phyloP scores from a whole-genome alignment of 2,329 filamentous ascomycete species.

The Cercospora beticola region DNA sequence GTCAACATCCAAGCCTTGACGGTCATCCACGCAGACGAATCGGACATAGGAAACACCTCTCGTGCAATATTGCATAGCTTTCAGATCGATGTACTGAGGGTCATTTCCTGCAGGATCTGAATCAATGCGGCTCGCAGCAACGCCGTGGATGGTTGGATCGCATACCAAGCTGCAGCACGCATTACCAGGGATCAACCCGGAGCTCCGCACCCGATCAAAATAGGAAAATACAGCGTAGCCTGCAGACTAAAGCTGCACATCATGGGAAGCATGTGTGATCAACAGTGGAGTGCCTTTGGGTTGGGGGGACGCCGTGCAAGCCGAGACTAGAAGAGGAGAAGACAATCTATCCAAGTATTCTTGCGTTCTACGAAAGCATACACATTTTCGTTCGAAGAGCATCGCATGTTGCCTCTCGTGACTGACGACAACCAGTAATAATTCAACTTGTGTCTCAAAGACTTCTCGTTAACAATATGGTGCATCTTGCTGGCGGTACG shows the following conservation, averaged over 20 bases:
- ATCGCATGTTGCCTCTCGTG: too few species aligned
- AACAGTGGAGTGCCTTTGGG: background rate
- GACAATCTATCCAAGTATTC: too few species aligned
- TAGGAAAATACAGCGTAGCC: background rate
- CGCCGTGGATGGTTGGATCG: too few species aligned
- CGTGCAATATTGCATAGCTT: background rate
- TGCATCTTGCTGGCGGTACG: too few species aligned
- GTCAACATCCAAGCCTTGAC: too few species aligned
- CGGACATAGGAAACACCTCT: too few species aligned
- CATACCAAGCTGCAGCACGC: background rate
- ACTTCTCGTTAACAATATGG: background rate
- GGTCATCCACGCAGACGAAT: too few species aligned
- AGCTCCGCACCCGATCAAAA: background rate
- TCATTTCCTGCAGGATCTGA: background rate
- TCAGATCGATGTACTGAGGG: too few species aligned
- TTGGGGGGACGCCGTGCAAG: background rate
- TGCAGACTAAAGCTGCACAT: background rate
- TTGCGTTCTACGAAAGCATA: background rate
- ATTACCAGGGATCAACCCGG: background rate
- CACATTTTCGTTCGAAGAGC: background rate
- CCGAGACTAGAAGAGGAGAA: too few species aligned
- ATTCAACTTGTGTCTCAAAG: background rate
- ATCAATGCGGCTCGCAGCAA: background rate
- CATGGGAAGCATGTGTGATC: background rate
- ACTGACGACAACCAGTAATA: background rate